A percentile compares a stretch with the other conserved stretches of the same genome.
phyloP scores from a whole-genome alignment of 345 rosid genomes.

The Isatis tinctoria region DNA sequence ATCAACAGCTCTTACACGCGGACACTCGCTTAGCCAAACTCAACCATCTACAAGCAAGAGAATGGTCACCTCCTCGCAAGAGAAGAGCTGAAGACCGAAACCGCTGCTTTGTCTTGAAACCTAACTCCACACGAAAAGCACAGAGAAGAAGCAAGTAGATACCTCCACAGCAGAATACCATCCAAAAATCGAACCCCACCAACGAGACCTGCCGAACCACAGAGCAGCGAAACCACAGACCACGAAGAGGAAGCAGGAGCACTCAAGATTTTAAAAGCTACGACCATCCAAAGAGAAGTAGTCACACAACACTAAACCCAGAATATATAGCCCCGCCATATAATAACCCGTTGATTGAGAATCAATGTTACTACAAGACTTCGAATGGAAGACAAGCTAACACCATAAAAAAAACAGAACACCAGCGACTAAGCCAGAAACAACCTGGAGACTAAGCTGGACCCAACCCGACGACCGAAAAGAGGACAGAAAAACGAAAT shows the following conservation, averaged over 20 bases:
- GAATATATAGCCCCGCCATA: not conserved
- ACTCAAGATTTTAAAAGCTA: not conserved
- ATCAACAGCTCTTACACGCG: not conserved
- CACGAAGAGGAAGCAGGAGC: not conserved
- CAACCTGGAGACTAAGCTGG: no score
- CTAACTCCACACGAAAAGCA: not conserved
- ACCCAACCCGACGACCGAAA: no score
- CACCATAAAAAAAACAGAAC: no score
- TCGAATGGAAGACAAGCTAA: no score
- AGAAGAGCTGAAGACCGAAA: not conserved
- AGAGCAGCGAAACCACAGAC: not conserved
- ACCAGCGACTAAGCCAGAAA: no score
- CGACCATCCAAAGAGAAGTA: not conserved
- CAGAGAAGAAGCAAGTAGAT: not conserved
- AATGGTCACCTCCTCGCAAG: not conserved
- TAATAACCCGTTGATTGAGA: not conserved
- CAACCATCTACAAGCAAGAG: not conserved
- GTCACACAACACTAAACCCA: no score
- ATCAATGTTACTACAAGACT: no score
- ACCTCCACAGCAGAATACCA: not conserved
- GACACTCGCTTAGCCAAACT: not conserved
- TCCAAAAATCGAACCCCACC: not conserved
- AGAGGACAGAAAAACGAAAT: no score
- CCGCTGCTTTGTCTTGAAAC: not conserved
- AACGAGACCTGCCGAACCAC: not conserved